A percentile compares a stretch with the other conserved stretches of the same genome.
Evolutionary conservation across 2,329 filamentous ascomycete species (phyloP).

Genomic region (Fusarium marasasianum): DNA sequence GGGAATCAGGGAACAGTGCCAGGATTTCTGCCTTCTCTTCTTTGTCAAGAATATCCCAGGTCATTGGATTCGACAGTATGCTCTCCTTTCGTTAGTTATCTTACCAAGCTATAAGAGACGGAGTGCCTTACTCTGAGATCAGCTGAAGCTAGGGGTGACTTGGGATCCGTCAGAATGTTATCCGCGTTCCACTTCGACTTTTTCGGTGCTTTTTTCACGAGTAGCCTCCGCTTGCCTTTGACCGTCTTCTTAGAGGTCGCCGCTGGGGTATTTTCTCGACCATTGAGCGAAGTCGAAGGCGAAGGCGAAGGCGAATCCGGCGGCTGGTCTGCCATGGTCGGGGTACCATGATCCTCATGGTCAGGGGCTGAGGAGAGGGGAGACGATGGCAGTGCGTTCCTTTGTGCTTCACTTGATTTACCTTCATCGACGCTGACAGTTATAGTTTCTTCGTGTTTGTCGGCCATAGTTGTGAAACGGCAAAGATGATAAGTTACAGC

Average conservation of each 20-base stretch:
- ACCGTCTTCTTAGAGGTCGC: not conserved
- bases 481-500: not conserved
- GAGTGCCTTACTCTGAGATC: conserved; percentile 47
- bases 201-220: conserved; percentile 36
- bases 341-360: not conserved
- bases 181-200: conserved; percentile 51
- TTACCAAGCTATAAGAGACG: not conserved
- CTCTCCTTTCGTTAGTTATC: conserved; percentile 39
- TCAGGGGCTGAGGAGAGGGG: conserved; percentile 23
- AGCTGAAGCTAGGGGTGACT: conserved; percentile 51
- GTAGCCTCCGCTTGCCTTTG: conserved; percentile 39
- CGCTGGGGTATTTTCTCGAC: conserved; percentile 1
- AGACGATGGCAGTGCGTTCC: conserved; percentile 6
- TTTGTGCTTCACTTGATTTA: not conserved
- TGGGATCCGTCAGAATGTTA: conserved; percentile 49
- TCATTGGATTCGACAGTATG: conserved; percentile 50
- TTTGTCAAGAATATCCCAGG: conserved; percentile 50
- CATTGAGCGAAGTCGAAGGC: conserved; percentile 16
- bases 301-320: not conserved
- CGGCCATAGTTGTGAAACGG: conserved; percentile 1
- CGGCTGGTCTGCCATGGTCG: not conserved
- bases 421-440: not conserved
- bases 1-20: conserved; percentile 50
- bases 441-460: not conserved
- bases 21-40: conserved; percentile 50